Base-by-base conservation (phyloP, 495 filamentous ascomycete genomes). In the Aspergillus ellipticus region DNA sequence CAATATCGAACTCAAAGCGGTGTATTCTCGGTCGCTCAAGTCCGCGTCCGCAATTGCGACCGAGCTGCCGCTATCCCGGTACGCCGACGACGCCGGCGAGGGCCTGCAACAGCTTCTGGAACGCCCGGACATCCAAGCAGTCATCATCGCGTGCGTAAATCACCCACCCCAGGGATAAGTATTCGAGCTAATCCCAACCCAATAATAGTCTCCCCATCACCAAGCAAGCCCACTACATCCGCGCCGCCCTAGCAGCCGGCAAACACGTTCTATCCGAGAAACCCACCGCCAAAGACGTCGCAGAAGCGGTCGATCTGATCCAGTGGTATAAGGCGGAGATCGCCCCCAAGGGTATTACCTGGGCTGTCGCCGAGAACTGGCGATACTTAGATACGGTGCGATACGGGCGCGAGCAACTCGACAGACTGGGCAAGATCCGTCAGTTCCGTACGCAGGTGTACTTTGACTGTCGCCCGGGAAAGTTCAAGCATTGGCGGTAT, bases 241-340 rank as follows among this genome's bases (percentile, higher is more conserved):
- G 52, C 10, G 29, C 46, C 9, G 63, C 84, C 4, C 72, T 90
- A 6, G 57, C 66, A 1, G 84, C 85, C 4, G 83, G 84, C 24
- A 90, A 90, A 58, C 85, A 88, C 65, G 87, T 90, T 9, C 68
- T 90, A 0, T 82, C 82, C 9, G 88, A 91, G 66, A 91, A 90
- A 64, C 88, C 87, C 22, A 75, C 89, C 22, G 84, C 86, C 0
- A 71, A 76, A 53, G 79, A 86, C 60, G 57, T 88, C 24, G 67
- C 70, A 2, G 66, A 77, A 1, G 88, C 83, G 1, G 66, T 67
- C 19, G 70, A 78, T 28, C 72, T 90, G 24, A 72, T 87, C 31
- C 57, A 73, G 6, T 86, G 79, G 74, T 86, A 83, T 54, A 66
- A 77, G 48, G 71, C 66, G 19, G 33, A 49, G 4, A 45, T 59